Conservation (phyloP, 2,329 filamentous ascomycete species). For the Penicillium brasilianum region DNA sequence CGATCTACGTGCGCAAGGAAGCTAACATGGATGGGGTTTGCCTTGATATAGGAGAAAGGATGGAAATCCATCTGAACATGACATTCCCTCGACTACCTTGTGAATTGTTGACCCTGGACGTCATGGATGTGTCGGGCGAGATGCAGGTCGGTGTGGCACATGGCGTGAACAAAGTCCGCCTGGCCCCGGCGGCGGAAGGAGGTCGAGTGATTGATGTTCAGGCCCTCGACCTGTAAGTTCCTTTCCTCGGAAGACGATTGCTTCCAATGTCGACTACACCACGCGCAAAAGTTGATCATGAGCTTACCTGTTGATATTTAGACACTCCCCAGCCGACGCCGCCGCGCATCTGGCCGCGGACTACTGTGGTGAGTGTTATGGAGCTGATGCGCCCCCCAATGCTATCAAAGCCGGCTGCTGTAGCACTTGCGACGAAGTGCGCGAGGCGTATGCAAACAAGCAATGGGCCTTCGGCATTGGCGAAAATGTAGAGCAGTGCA, state of each 20-base stretch:
- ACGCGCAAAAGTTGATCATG: neutral
- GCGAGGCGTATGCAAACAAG: constrained; percentile 86
- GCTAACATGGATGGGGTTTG: constrained; percentile 19
- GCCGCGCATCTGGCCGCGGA: constrained; percentile 81
- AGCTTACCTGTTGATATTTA: constrained; percentile 40
- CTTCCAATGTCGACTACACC: constrained; percentile 5
- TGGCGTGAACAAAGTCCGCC: constrained; percentile 87
- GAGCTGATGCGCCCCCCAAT: constrained; percentile 72
- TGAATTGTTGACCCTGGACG: constrained; percentile 92
- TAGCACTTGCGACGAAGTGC: constrained; percentile 95
- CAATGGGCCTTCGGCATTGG: constrained; percentile 95
- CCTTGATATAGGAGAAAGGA: constrained; percentile 75
- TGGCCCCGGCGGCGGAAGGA: constrained; percentile 73
- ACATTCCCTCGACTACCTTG: constrained; percentile 94
- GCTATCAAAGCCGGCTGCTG: constrained; percentile 87
- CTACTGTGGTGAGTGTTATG: constrained; percentile 95
- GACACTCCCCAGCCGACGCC: constrained; percentile 69
- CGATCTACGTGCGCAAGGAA: neutral
- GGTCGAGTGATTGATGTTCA: constrained; percentile 75
- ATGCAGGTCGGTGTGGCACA: constrained; percentile 94
- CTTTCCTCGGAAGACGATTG: neutral
- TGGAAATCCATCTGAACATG: constrained; percentile 98
- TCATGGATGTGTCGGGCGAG: constrained; percentile 98
- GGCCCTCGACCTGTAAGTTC: constrained; percentile 67
- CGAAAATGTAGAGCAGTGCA: constrained; percentile 92